A percentile compares a stretch with the other conserved stretches of the same genome.
These are phyloP conservation scores for Blastobotrys arbuscula DNA, from an alignment of 1,139 yeast genomes.

Conservation along the genomic window DNA sequence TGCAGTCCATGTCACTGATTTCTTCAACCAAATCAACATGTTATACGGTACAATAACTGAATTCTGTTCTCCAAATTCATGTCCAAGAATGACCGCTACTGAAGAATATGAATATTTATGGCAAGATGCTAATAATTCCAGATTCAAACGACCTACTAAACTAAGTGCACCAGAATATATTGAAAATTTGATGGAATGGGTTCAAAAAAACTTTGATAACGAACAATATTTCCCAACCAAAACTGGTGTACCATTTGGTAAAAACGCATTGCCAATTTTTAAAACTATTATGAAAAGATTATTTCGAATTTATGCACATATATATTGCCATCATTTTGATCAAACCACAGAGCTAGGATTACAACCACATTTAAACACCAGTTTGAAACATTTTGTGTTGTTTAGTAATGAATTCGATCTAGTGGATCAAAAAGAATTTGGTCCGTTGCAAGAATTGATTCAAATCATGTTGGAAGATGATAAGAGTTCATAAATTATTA, in stretches of 20 bases:
- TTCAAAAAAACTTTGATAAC: conserved; percentile 82
- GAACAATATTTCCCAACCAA: conserved; percentile 86
- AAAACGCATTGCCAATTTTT: conserved; percentile 53
- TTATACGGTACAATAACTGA: conserved; percentile 93
- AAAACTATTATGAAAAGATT: conserved; percentile 84
- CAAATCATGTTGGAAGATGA: conserved; percentile 52
- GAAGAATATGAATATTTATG: conserved; percentile 94
- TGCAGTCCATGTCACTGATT: conserved; percentile 73
- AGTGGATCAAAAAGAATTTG: conserved; percentile 75
- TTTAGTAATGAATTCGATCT: conserved; percentile 80
- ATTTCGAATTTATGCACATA: conserved; percentile 95
- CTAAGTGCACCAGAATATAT: conserved; percentile 93
- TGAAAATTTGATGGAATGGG: conserved; percentile 91
- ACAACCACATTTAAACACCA: conserved; percentile 89
- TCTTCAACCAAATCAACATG: conserved; percentile 95
- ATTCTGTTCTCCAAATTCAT: conserved; percentile 85
- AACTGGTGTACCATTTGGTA: conserved; percentile 72
- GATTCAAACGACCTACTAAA: conserved; percentile 55
- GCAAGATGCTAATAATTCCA: conserved; percentile 60
- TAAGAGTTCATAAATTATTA: too few species aligned
- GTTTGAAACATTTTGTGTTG: conserved; percentile 87
- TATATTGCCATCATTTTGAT: conserved; percentile 95
- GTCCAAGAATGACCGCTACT: conserved; percentile 97
- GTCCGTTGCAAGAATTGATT: conserved; percentile 85
- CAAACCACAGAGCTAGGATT: conserved; percentile 87